Percentiles rank a stretch among this genome's conserved stretches.
phyloP scores from a whole-genome alignment of 192 early-diverging fungal species.

The Obelidium mucronatum region DNA sequence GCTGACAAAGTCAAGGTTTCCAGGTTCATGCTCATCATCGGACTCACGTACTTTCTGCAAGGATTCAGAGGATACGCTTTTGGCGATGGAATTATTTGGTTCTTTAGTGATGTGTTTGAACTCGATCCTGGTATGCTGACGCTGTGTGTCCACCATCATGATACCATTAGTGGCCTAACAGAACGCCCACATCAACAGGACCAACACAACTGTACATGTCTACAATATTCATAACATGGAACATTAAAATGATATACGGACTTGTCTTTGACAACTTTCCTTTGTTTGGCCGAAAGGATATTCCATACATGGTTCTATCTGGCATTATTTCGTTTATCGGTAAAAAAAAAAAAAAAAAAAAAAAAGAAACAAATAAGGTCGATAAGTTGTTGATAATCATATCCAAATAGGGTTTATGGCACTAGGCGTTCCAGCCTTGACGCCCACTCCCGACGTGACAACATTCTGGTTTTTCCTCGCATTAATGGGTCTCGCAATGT shows the following conservation, averaged over 20 bases:
- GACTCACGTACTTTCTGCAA: slow-evolving; percentile 40
- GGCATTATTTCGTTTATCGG: slow-evolving; percentile 24
- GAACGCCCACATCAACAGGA: slow-evolving; percentile 9
- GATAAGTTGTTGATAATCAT: neutral
- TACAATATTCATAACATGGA: slow-evolving; percentile 40
- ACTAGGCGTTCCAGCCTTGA: slow-evolving; percentile 6
- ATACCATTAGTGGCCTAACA: neutral
- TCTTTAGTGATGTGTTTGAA: slow-evolving; percentile 21
- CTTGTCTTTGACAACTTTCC: slow-evolving; percentile 40
- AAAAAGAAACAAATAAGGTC: neutral
- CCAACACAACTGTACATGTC: slow-evolving; percentile 35
- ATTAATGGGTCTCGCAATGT: slow-evolving; percentile 45
- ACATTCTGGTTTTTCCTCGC: slow-evolving; percentile 37
- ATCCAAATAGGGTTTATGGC: slow-evolving; percentile 18
- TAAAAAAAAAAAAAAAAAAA: neutral
- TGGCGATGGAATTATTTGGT: slow-evolving; percentile 44
- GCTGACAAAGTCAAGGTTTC: neutral
- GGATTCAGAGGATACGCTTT: slow-evolving; percentile 40
- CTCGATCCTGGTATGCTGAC: slow-evolving; percentile 22
- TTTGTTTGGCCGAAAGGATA: slow-evolving; percentile 34
- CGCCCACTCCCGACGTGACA: slow-evolving; percentile 20
- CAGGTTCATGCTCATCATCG: slow-evolving; percentile 43
- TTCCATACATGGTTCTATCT: slow-evolving; percentile 33
- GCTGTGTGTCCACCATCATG: neutral
- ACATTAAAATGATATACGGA: slow-evolving; percentile 42